These are phyloP conservation scores for Chaetomium sp. DNA, from an alignment of 2,329 filamentous ascomycete species.

Conservation along the genomic window DNA sequence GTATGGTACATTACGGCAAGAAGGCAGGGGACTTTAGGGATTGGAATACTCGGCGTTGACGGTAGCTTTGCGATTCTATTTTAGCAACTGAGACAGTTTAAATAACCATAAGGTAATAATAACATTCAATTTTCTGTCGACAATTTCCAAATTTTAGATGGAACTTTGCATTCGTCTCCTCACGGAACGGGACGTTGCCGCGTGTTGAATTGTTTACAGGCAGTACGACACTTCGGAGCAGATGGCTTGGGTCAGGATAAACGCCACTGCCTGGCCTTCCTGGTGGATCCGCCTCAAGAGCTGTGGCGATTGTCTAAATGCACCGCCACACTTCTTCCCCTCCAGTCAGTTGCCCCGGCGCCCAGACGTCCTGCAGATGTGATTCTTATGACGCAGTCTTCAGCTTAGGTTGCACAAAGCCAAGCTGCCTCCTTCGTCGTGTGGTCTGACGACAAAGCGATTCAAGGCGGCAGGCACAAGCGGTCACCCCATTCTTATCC, in stretches of 20 bases:
- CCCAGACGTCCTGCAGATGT: neutral
- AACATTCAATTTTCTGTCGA: too few species aligned
- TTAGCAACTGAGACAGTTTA: too few species aligned
- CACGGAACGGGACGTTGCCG: too few species aligned
- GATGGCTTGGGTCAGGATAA: too few species aligned
- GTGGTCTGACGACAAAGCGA: neutral
- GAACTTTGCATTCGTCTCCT: too few species aligned
- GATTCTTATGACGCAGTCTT: constrained; percentile 29
- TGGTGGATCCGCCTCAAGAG: neutral
- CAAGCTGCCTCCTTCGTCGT: constrained; percentile 7
- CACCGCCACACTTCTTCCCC: constrained; percentile 24
- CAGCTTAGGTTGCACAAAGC: constrained; percentile 8
- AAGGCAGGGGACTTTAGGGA: too few species aligned
- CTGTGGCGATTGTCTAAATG: constrained; percentile 17
- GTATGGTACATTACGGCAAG: neutral
- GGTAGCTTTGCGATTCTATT: too few species aligned
- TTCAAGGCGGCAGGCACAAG: neutral
- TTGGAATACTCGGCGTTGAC: too few species aligned
- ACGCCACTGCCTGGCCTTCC: constrained; percentile 13
- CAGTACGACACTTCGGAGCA: too few species aligned
- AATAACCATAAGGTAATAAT: too few species aligned
- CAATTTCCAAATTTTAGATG: too few species aligned
- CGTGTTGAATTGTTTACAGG: too few species aligned
- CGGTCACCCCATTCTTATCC: neutral
- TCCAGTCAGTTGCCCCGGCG: constrained; percentile 17